phyloP scores from a whole-genome alignment of 331 rosid genomes.

The Saraca asoca region DNA sequence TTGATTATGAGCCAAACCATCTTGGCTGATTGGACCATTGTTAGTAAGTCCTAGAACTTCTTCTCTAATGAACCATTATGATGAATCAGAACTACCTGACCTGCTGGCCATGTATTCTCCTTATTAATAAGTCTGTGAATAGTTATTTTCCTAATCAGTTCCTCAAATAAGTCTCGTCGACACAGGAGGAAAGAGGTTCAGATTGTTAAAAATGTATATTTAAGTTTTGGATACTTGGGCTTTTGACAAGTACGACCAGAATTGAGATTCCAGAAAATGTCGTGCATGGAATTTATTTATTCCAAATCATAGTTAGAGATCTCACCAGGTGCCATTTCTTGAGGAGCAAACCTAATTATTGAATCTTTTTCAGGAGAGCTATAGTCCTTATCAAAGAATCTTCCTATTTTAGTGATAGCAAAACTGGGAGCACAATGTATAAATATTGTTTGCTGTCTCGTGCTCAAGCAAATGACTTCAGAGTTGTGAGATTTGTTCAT shows the following conservation, averaged over 20 bases:
- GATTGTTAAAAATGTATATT: neutral
- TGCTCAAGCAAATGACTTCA: no score
- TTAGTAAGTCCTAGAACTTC: neutral
- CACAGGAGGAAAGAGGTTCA: neutral
- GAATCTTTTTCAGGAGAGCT: neutral
- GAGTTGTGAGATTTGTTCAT: no score
- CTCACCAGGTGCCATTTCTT: neutral
- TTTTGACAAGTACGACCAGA: neutral
- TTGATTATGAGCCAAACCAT: no score
- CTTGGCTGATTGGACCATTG: neutral
- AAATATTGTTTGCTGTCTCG: no score
- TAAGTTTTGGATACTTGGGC: neutral
- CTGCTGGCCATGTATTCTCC: neutral
- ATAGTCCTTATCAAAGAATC: no score
- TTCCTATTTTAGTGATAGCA: neutral
- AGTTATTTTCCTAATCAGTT: neutral
- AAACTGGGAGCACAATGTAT: neutral
- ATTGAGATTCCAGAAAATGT: neutral
- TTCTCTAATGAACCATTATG: neutral
- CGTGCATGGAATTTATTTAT: neutral
- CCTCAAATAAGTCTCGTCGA: neutral
- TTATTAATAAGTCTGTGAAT: neutral
- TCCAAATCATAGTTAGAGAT: no score
- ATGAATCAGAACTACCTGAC: neutral
- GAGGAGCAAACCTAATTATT: neutral